These are phyloP conservation scores for Leccinum fibrillosum DNA, from an alignment of 768 basidiomycete species.

Conservation along the genomic window DNA sequence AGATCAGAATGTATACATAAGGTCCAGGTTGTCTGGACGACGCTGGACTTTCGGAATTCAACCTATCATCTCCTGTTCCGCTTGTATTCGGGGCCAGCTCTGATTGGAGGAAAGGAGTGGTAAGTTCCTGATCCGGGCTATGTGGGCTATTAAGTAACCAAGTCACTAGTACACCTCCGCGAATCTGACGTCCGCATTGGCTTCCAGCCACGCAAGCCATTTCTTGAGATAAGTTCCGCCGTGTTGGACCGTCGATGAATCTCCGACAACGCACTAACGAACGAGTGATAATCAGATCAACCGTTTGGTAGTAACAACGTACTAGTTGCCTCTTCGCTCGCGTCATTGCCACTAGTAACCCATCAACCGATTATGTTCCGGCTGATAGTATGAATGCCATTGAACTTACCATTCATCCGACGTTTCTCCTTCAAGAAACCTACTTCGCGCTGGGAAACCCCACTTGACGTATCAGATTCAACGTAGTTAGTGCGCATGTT, in stretches of 20 bases:
- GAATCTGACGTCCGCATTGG: constrained; percentile 86
- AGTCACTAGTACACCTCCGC: constrained; percentile 45
- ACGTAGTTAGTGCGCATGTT: constrained; percentile 7
- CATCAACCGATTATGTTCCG: not conserved
- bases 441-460: constrained; percentile 66
- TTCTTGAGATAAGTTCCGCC: constrained; percentile 81
- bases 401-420: constrained; percentile 71
- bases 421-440: constrained; percentile 94
- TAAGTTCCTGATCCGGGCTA: not conserved
- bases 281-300: not conserved
- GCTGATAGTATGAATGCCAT: not conserved
- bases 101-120: not conserved
- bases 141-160: not conserved
- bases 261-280: constrained; percentile 83
- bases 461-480: not conserved
- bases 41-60: not conserved
- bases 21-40: not conserved
- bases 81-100: not conserved
- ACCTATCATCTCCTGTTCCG: not conserved
- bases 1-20: not conserved
- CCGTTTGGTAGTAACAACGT: constrained; percentile 24
- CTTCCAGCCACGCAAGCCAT: constrained; percentile 91
- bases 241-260: constrained; percentile 86
- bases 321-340: constrained; percentile 86
- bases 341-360: constrained; percentile 77